Evolutionary conservation across 176 grass and related monocot species (phyloP), one percentile per base, ranked within the genome.

Genomic region (Stipa capillata): DNA sequence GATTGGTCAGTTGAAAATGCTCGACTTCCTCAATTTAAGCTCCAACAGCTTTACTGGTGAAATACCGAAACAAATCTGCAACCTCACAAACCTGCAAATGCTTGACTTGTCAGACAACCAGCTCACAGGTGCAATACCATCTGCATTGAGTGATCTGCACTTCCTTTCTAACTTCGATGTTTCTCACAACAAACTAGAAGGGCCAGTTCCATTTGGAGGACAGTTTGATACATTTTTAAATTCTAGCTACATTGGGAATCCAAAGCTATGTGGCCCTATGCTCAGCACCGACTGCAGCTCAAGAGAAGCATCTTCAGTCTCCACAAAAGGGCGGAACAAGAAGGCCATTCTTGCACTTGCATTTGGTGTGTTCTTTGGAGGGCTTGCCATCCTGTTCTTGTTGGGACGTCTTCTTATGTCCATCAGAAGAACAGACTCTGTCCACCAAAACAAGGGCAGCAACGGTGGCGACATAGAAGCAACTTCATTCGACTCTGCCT

Each of bases 141-240:
- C 52, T 8, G 34, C 63, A 77, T 37, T 94, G 72, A 87, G 2
- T 13, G 16, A 48, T 59, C 66, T 94, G 33, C 56, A 91, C 65
- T 94, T 94, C 72, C 92, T 94, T 61, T 78, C 86, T 15, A 59
- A 0, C 57, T 94, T 94, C 79, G 84, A 82, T 84, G 92, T 94
- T 62, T 90, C 89, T 40, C 78, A 78, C 85, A 94, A 94, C 11
- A 37, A 89, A n/a, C 79, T 94, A 52, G 74, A 88, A 84, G 92
- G 92, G 20, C 36, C 47, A 16, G 69, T 94, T 89, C 92, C 92
- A 75, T 51, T 1, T 47, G 84, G 80, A 57, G 60, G 76, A 12
- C 92, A 94, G 72, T 94, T 94, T 32, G n/a, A 79, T 45, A 91
- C 92, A 37, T 94, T 94, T 64, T 58, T 72, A 39, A 65, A 61